Evolutionary conservation across 768 basidiomycete genomes (phyloP).

Genomic region (Chlorophyllum brunneum): DNA sequence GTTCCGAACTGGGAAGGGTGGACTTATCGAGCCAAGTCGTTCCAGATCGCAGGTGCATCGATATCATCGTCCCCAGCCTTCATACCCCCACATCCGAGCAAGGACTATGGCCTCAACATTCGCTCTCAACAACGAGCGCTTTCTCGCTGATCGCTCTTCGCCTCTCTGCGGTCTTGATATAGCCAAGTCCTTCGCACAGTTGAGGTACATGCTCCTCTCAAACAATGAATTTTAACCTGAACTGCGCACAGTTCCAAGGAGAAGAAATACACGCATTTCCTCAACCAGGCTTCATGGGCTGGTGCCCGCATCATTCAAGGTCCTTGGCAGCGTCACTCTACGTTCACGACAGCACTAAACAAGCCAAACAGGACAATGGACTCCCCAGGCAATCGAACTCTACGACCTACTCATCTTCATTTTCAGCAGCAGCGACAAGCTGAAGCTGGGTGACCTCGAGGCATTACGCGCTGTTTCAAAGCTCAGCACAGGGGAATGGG

Average conservation of each 20-base stretch:
- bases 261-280: slow-evolving; percentile 74
- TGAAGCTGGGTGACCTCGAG: slow-evolving; percentile 48
- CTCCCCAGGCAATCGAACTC: slow-evolving; percentile 60
- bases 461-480: slow-evolving; percentile 50
- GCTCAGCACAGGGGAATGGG: slow-evolving; percentile 59
- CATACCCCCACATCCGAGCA: slow-evolving; percentile 3
- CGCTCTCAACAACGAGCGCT: slow-evolving; percentile 48
- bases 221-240: slow-evolving; percentile 7
- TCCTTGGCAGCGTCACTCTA: slow-evolving; percentile 7
- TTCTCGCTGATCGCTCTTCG: slow-evolving; percentile 71
- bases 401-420: slow-evolving; percentile 69
- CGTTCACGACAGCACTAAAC: background rate
- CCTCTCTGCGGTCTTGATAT: slow-evolving; percentile 74
- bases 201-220: slow-evolving; percentile 40
- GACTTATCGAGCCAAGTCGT: slow-evolving; percentile 1
- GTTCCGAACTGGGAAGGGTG: too few species aligned
- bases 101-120: slow-evolving; percentile 23
- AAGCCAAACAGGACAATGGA: slow-evolving; percentile 64
- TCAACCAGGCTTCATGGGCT: slow-evolving; percentile 75
- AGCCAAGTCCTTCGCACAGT: slow-evolving; percentile 60
- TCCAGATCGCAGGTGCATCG: slow-evolving; percentile 12
- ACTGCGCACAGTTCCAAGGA: slow-evolving; percentile 54
- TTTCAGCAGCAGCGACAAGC: slow-evolving; percentile 54
- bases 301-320: slow-evolving; percentile 79
- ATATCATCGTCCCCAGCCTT: slow-evolving; percentile 14